Evolutionary conservation across 2,329 filamentous ascomycete genomes (phyloP).

Genomic region (Penicillium fuscoglaucum): DNA sequence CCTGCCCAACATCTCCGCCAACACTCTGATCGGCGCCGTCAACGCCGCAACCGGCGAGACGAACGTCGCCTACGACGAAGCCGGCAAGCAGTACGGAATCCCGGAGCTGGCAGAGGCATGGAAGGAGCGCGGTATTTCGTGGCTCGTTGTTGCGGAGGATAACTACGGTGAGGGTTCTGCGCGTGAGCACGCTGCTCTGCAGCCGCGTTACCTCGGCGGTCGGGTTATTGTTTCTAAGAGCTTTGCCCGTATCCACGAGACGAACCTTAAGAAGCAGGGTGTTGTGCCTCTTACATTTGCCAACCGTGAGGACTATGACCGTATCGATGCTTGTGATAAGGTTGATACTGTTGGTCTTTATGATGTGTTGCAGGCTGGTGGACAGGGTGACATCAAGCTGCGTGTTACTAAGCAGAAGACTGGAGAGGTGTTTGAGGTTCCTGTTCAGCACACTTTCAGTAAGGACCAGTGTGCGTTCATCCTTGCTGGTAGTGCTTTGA

Average conservation of each 20-base stretch:
- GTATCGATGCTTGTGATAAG: conserved; percentile 77
- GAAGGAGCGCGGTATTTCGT: conserved; percentile 72
- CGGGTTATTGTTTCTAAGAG: conserved; percentile 75
- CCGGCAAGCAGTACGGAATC: conserved; percentile 61
- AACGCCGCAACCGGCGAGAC: conserved; percentile 92
- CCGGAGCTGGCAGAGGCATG: conserved; percentile 73
- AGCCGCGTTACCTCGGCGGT: conserved; percentile 86
- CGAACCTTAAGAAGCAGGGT: conserved; percentile 95
- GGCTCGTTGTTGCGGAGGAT: conserved; percentile 95
- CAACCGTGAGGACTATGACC: conserved; percentile 64
- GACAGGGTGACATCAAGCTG: conserved; percentile 75
- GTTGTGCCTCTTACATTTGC: conserved; percentile 91
- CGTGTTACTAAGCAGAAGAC: conserved; percentile 60
- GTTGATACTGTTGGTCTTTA: conserved; percentile 80
- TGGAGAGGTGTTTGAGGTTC: conserved; percentile 67
- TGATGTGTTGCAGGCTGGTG: conserved; percentile 74
- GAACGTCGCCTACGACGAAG: conserved; percentile 85
- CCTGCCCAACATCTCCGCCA: conserved; percentile 94
- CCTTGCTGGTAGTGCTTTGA: conserved; percentile 88
- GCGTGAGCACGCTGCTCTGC: conserved; percentile 84
- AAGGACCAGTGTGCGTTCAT: conserved; percentile 91
- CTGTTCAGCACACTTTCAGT: conserved; percentile 83
- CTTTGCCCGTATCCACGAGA: conserved; percentile 92
- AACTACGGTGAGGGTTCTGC: conserved; percentile 95
- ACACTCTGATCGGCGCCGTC: conserved; percentile 92